These are phyloP conservation scores for Vitis rotundifolia DNA, from an alignment of 164 flowering plant species.

Conservation along the genomic window DNA sequence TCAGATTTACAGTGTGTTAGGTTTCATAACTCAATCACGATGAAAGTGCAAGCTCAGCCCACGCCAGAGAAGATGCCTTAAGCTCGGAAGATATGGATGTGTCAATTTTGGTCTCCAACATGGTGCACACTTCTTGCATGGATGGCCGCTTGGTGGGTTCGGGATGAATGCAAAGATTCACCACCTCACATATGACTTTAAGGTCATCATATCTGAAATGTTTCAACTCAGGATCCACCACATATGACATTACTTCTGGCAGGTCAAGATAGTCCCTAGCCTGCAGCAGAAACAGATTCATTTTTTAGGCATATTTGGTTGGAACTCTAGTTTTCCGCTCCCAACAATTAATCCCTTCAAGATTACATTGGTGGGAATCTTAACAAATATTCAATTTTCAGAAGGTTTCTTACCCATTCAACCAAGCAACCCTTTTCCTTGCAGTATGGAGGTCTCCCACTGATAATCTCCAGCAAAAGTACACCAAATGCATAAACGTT, in stretches of 20 bases:
- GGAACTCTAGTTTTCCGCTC: background rate
- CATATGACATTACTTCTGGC: slow-evolving; percentile 62
- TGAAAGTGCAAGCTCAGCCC: slow-evolving; percentile 92
- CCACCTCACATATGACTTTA: slow-evolving; percentile 69
- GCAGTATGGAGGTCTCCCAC: slow-evolving; percentile 79
- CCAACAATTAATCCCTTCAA: background rate
- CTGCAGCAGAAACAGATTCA: slow-evolving; percentile 36
- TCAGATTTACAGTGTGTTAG: slow-evolving; percentile 45
- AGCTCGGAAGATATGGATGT: slow-evolving; percentile 60
- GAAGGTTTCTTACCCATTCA: slow-evolving; percentile 67
- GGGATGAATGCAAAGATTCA: slow-evolving; percentile 52
- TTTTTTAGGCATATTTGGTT: background rate
- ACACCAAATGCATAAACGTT: slow-evolving; percentile 79
- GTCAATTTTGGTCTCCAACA: slow-evolving; percentile 70
- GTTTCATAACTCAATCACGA: slow-evolving; percentile 34
- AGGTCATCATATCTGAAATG: slow-evolving; percentile 72
- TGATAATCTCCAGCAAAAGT: slow-evolving; percentile 78
- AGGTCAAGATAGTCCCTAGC: slow-evolving; percentile 71
- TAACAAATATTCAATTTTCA: background rate
- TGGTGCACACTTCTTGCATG: slow-evolving; percentile 54
- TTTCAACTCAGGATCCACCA: slow-evolving; percentile 83
- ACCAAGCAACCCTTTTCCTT: slow-evolving; percentile 79
- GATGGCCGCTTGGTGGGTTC: slow-evolving; percentile 51
- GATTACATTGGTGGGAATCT: background rate
- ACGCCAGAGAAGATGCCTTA: slow-evolving; percentile 79